Conservation (phyloP, 306 rosid species). For the Cucurbita ficifolia region DNA sequence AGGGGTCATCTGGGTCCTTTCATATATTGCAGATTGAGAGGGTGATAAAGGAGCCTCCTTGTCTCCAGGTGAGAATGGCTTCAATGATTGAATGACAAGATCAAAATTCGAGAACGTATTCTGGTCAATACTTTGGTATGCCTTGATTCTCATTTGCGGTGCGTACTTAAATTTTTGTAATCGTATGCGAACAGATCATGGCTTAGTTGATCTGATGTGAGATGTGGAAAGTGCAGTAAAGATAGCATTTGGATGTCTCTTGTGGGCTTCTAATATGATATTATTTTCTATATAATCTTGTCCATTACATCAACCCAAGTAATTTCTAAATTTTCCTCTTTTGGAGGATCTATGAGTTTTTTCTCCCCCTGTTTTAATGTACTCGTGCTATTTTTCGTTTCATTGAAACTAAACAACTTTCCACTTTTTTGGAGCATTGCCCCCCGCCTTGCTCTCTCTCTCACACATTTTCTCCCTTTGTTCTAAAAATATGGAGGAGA, state of each 20-base stretch:
- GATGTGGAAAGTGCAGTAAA: neutral
- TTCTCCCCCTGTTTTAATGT: neutral
- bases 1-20: neutral
- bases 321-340: neutral
- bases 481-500: neutral
- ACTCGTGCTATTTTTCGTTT: neutral
- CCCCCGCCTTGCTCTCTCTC: neutral
- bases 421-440: neutral
- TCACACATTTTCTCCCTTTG: neutral
- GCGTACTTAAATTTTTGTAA: neutral
- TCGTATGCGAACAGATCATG: neutral
- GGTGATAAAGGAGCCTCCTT: constrained; percentile 66
- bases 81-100: constrained; percentile 47
- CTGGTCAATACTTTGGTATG: neutral
- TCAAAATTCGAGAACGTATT: constrained; percentile 15
- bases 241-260: neutral
- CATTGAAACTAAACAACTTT: neutral
- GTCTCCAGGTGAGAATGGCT: constrained; percentile 48
- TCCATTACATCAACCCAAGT: neutral
- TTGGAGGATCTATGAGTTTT: constrained; percentile 13
- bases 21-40: constrained; percentile 60
- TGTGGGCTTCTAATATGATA: neutral
- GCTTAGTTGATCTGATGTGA: neutral
- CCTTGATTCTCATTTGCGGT: neutral
- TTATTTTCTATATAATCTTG: neutral